A percentile compares a stretch with the other conserved stretches of the same genome.
phyloP scores from a whole-genome alignment of 2,329 filamentous ascomycete genomes.

The Rutstroemia sp. region DNA sequence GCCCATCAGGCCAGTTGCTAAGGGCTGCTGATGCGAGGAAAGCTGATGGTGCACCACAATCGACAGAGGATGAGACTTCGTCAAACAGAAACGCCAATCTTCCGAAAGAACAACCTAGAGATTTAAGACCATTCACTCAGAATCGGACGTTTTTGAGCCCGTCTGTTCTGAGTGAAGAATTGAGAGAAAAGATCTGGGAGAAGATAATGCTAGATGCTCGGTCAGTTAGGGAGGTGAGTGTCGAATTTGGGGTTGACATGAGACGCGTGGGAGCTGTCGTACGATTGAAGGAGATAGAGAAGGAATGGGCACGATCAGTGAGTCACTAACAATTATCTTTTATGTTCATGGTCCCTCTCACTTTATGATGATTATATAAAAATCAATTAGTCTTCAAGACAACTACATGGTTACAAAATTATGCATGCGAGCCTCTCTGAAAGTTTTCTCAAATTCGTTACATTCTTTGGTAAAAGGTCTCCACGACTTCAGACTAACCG shows the following conservation, averaged over 20 bases:
- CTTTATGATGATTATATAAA: conserved; percentile 61
- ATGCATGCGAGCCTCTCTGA: conserved; percentile 74
- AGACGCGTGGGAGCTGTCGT: conserved; percentile 64
- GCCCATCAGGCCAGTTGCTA: conserved; percentile 21
- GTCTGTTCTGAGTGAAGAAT: conserved; percentile 54
- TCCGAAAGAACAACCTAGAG: conserved; percentile 16
- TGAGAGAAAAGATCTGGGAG: conserved; percentile 56
- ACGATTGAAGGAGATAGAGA: conserved; percentile 61
- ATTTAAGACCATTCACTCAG: conserved; percentile 48
- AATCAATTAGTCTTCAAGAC: conserved; percentile 99
- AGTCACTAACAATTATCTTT: conserved; percentile 30
- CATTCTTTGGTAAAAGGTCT: conserved; percentile 10
- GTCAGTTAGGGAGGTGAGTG: conserved; percentile 56
- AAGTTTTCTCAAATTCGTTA: conserved; percentile 15
- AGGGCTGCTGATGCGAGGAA: conserved; percentile 13
- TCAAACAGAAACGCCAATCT: conserved; percentile 11
- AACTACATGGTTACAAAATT: conserved; percentile 76
- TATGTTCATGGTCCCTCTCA: conserved; percentile 3
- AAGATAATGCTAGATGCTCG: conserved; percentile 47
- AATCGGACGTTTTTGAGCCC: conserved; percentile 55
- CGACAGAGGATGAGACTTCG: conserved; percentile 4
- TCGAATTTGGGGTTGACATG: conserved; percentile 57
- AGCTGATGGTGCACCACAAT: neutral
- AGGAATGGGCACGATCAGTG: conserved; percentile 58
- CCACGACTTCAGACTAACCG: conserved; percentile 16